Base-by-base conservation (phyloP, 139 green algal species). In the Ettlia oleoabundans region DNA sequence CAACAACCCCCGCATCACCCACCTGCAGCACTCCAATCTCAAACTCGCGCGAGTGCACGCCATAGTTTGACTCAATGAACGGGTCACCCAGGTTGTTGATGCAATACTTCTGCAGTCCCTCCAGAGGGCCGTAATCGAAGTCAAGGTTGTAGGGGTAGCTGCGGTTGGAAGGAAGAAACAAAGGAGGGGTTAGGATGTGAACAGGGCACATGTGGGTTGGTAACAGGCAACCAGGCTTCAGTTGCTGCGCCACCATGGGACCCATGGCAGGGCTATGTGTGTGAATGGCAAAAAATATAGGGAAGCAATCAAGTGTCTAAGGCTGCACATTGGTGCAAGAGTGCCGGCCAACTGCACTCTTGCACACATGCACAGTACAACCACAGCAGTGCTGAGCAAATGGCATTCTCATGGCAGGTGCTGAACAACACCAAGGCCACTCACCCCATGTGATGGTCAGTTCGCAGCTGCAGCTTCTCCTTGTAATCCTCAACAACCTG, bases 81-180 rank as follows among this genome's bases (percentile, higher is more conserved):
- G 96, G 96, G 81, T 98, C 96, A 10, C 96, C 96, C 51, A 99
- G 86, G 82, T 99, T 99, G 88, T 99, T 99, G 86, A 99, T 99
- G 89, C 92, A 96, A 87, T 94, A 99, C 80, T 94, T 92, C 53
- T 92, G 92, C 52, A 98, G 85, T 21, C 88, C 88, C 83, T 98
- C 92, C 58, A 99, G 86, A 0, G 93, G 89, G 4, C 91, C 94
- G 84, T 96, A 99, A 81, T 99, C 93, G 89, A 99, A 99, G 70
- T 98, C 96, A n/a, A 99, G 88, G 87, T 99, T 99, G 93, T 99
- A 99, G 0, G 96, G 96, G 81, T 99, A 99, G 55, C 94, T 95
- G 89, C 30, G 9, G 21, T 6, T 35, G 9, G 24, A n/a, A n/a
- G n/a, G n/a, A n/a, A n/a, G n/a, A n/a, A n/a, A n/a, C n/a, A n/a